Conservation (phyloP, 2,329 filamentous ascomycete species). For the Colletotrichum tabaci region DNA sequence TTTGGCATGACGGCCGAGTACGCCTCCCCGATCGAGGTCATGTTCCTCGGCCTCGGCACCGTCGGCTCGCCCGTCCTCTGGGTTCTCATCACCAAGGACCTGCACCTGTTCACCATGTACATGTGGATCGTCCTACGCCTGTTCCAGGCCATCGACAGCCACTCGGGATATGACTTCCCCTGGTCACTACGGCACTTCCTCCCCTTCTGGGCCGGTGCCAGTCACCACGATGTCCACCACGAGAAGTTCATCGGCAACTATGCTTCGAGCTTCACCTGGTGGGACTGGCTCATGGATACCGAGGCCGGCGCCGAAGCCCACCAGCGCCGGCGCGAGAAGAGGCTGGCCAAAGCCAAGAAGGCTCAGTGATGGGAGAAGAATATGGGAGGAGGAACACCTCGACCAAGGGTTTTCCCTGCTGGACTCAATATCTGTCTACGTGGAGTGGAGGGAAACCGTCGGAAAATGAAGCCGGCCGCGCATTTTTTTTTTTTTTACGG, state of each 20-base stretch:
- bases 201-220: conserved; percentile 97
- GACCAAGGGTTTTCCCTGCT: too few species aligned
- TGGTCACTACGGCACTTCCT: conserved; percentile 96
- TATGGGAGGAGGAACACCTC: not conserved
- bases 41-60: conserved; percentile 91
- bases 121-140: conserved; percentile 93
- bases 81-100: conserved; percentile 85
- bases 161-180: conserved; percentile 98
- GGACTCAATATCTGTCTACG: too few species aligned
- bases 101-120: conserved; percentile 99
- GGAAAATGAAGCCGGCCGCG: not conserved
- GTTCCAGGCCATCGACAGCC: conserved; percentile 97
- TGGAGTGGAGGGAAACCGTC: not conserved
- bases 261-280: conserved; percentile 98
- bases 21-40: conserved; percentile 96
- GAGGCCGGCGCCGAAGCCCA: conserved; percentile 91
- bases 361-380: conserved; percentile 70
- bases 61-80: conserved; percentile 87
- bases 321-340: conserved; percentile 85
- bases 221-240: conserved; percentile 97
- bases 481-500: conserved; percentile 10
- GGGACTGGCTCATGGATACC: conserved; percentile 94
- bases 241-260: conserved; percentile 99
- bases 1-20: conserved; percentile 98
- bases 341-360: conserved; percentile 80